Percentiles rank a stretch among this genome's conserved stretches.
Conservation (phyloP, 192 early-diverging fungal species). For the Gorgonomyces haynaldii region DNA sequence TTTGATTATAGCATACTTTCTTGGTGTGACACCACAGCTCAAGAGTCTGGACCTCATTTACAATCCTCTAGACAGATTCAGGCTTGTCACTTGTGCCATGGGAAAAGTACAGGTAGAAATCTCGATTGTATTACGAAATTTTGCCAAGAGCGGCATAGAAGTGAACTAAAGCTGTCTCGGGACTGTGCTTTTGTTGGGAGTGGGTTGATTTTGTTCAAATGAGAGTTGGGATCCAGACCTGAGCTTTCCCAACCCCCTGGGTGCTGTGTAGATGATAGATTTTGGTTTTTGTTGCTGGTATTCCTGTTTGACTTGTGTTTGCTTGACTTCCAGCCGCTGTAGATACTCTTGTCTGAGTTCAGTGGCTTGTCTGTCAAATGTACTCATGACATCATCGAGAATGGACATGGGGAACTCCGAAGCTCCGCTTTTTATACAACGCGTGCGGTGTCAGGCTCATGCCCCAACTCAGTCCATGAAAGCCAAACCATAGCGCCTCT, state of each 20-base stretch:
- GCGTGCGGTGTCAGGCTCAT: too few species aligned
- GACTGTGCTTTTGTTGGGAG: too few species aligned
- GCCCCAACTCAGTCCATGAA: slow-evolving; percentile 6
- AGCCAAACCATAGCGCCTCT: slow-evolving; percentile 1
- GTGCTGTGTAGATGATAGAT: background rate
- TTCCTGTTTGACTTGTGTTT: background rate
- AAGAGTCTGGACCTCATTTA: slow-evolving; percentile 33
- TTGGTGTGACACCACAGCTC: slow-evolving; percentile 37
- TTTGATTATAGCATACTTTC: slow-evolving; percentile 26
- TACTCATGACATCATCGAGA: too few species aligned
- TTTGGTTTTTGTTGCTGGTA: background rate
- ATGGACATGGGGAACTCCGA: too few species aligned
- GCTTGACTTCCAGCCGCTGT: background rate
- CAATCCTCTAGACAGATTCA: slow-evolving; percentile 36
- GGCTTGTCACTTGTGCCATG: slow-evolving; percentile 37
- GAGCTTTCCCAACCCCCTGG: background rate
- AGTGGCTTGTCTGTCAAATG: too few species aligned
- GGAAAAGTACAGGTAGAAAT: slow-evolving; percentile 41
- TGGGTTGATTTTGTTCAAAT: background rate
- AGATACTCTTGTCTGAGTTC: too few species aligned
- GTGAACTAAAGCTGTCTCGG: slow-evolving; percentile 18
- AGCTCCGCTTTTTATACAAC: too few species aligned
- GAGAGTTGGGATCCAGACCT: background rate
- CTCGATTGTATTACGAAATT: slow-evolving; percentile 31
- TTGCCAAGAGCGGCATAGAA: slow-evolving; percentile 30